Conservation (phyloP, 805 yeast genomes). For the Suhomyces emberorum region DNA sequence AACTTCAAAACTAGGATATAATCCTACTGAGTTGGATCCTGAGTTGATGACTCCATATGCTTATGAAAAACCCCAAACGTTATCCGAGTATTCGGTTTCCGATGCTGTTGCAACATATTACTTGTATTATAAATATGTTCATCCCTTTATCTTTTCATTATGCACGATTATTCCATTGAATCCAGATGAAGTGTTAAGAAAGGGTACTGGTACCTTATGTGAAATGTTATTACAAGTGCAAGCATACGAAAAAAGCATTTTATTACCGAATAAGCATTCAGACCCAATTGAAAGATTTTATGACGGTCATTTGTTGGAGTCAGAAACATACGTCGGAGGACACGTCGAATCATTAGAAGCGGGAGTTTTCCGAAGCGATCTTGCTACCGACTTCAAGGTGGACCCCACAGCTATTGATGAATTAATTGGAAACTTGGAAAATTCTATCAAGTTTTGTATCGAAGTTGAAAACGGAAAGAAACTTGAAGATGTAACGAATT, state of each 20-base stretch:
- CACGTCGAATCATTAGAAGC: constrained; percentile 98
- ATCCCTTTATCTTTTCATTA: constrained; percentile 92
- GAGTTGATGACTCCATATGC: constrained; percentile 99
- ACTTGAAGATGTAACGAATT: constrained; percentile 76
- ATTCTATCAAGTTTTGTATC: constrained; percentile 77
- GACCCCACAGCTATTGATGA: constrained; percentile 84
- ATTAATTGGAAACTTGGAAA: constrained; percentile 65
- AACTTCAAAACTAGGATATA: constrained; percentile 90
- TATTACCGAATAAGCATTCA: constrained; percentile 88
- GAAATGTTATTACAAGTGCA: constrained; percentile 97
- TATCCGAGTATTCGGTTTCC: constrained; percentile 96
- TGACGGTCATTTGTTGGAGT: constrained; percentile 88
- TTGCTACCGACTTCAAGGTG: constrained; percentile 68
- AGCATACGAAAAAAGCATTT: constrained; percentile 73
- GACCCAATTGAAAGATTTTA: constrained; percentile 95
- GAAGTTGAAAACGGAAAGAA: constrained; percentile 74
- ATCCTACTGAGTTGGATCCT: constrained; percentile 95
- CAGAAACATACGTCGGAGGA: constrained; percentile 98
- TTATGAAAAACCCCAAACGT: constrained; percentile 81
- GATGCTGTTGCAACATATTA: constrained; percentile 99
- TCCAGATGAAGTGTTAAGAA: constrained; percentile 93
- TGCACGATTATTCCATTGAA: constrained; percentile 94
- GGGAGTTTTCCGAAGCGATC: constrained; percentile 93
- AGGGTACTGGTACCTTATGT: constrained; percentile 98
- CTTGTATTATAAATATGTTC: constrained; percentile 92